These are phyloP conservation scores for Dioscorea alata DNA, from an alignment of 106 monocot species.

Conservation along the genomic window DNA sequence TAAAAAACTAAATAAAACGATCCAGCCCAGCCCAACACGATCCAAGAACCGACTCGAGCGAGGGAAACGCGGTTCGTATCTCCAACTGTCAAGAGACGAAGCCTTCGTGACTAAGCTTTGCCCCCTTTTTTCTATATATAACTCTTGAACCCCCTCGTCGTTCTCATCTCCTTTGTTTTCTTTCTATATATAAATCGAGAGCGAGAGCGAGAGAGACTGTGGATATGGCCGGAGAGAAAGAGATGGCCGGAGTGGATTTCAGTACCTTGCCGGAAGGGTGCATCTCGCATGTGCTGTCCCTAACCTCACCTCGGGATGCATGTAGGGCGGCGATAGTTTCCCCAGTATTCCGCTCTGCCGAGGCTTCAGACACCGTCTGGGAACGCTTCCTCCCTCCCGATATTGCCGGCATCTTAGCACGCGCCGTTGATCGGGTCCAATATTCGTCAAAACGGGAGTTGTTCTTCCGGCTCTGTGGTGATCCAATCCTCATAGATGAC, in stretches of 20 bases:
- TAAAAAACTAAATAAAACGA: too few relatives aligned
- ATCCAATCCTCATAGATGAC: conserved; percentile 39
- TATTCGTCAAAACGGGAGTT: conserved; percentile 36
- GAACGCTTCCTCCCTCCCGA: conserved; percentile 39
- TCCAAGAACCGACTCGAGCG: too few relatives aligned
- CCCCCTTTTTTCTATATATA: too few relatives aligned
- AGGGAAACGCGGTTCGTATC: too few relatives aligned
- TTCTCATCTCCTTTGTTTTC: too few relatives aligned
- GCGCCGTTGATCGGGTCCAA: conserved; percentile 16
- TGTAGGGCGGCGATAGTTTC: conserved; percentile 35
- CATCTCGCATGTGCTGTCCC: conserved; percentile 35
- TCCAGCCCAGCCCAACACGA: too few relatives aligned
- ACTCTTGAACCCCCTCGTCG: too few relatives aligned
- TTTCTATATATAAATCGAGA: not conserved
- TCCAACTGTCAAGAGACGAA: too few relatives aligned
- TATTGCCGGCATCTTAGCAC: conserved; percentile 18
- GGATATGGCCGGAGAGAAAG: not conserved
- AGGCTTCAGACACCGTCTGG: conserved; percentile 40
- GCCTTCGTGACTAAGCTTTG: too few relatives aligned
- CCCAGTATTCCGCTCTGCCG: conserved; percentile 24
- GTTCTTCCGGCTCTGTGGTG: conserved; percentile 39
- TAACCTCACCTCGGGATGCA: conserved; percentile 39
- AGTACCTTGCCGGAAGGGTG: conserved; percentile 27
- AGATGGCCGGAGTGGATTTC: not conserved
- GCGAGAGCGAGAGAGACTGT: not conserved